phyloP scores from a whole-genome alignment of 164 flowering plant species.

The Echeveria elegans region DNA sequence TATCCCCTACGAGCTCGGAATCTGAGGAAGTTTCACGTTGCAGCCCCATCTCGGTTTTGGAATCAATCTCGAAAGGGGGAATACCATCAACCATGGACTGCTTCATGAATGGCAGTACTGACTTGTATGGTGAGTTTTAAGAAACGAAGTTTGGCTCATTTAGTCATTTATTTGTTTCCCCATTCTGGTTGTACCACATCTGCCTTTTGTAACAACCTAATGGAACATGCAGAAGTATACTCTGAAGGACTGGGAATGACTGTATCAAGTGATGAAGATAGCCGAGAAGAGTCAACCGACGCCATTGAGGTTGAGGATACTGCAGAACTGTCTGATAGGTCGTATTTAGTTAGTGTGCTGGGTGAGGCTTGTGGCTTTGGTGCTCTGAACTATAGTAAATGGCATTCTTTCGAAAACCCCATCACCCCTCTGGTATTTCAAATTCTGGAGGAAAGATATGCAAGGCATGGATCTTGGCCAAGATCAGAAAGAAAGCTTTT shows the following conservation, averaged over 20 bases:
- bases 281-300: constrained; percentile 18
- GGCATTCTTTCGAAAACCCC: constrained; percentile 44
- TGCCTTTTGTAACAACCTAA: constrained; percentile 1
- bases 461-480: constrained; percentile 38
- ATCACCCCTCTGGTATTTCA: constrained; percentile 41
- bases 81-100: constrained; percentile 13
- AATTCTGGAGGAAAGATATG: constrained; percentile 51
- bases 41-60: constrained; percentile 40
- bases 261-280: constrained; percentile 44
- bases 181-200: background rate
- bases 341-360: constrained; percentile 53
- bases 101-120: constrained; percentile 11
- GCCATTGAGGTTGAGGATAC: constrained; percentile 13
- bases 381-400: constrained; percentile 13
- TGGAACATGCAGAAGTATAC: constrained; percentile 36
- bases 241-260: constrained; percentile 36
- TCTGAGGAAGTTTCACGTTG: constrained; percentile 26
- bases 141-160: background rate
- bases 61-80: constrained; percentile 18
- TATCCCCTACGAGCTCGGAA: constrained; percentile 18
- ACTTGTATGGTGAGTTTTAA: constrained; percentile 19
- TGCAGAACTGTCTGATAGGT: constrained; percentile 22
- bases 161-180: background rate
- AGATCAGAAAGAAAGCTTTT: constrained; percentile 47
- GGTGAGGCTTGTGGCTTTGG: constrained; percentile 25